A percentile compares a stretch with the other conserved stretches of the same genome.
Conservation (phyloP, 2,329 filamentous ascomycete species). For the Dothideomycetes sp. region DNA sequence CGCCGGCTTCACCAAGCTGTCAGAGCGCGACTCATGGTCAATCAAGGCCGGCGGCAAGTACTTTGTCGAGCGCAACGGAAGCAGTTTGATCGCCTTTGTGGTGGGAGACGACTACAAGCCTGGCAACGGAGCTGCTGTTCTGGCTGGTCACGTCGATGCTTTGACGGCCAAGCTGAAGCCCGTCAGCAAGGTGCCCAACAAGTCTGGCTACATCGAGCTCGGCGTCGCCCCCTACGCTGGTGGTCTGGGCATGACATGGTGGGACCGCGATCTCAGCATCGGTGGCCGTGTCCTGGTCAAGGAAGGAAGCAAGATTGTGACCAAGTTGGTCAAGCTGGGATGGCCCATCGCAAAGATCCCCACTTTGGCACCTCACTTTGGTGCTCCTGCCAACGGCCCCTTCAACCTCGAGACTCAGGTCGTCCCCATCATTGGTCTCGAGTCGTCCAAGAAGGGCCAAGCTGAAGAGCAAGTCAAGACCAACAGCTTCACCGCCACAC, state of each 20-base stretch:
- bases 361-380: conserved; percentile 89
- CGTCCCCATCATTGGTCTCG: conserved; percentile 85
- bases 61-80: conserved; percentile 77
- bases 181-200: conserved; percentile 72
- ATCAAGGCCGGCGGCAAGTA: conserved; percentile 78
- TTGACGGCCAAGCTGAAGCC: conserved; percentile 88
- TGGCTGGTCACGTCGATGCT: conserved; percentile 89
- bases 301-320: conserved; percentile 68
- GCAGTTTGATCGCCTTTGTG: conserved; percentile 74
- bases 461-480: conserved; percentile 27
- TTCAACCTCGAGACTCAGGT: conserved; percentile 88
- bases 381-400: conserved; percentile 54
- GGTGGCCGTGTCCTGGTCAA: conserved; percentile 82
- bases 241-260: conserved; percentile 82
- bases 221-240: conserved; percentile 91
- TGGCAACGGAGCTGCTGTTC: conserved; percentile 78
- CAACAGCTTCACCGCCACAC: conserved; percentile 69
- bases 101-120: conserved; percentile 72
- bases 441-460: conserved; percentile 49
- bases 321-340: conserved; percentile 78
- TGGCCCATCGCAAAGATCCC: conserved; percentile 93
- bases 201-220: conserved; percentile 78
- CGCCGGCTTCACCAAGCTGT: conserved; percentile 69
- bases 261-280: conserved; percentile 88
- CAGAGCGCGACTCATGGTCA: conserved; percentile 73